Evolutionary conservation across 495 filamentous ascomycete species (phyloP).

Genomic region (Aspergillus sclerotioniger): DNA sequence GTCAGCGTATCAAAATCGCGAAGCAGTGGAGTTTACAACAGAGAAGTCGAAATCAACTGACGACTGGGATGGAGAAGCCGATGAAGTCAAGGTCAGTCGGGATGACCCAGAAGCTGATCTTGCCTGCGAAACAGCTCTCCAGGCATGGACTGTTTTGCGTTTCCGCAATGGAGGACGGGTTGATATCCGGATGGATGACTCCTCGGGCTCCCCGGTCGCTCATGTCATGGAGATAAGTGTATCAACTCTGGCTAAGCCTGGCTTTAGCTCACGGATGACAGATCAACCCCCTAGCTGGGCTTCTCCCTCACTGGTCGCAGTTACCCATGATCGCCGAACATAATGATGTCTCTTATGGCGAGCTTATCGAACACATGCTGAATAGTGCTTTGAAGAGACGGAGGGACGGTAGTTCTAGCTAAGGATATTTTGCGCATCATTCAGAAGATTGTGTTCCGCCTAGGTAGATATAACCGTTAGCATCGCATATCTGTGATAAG

Average conservation of each 20-base stretch:
- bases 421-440: neutral
- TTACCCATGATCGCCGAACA: conserved; percentile 9
- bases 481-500: no score
- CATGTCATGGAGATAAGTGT: conserved; percentile 14
- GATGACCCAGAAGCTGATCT: conserved; percentile 4
- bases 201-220: neutral
- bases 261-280: neutral
- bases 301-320: conserved; percentile 10
- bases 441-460: no score
- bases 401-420: neutral
- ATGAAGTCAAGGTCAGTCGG: neutral
- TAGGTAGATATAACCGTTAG: neutral
- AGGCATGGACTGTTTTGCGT: conserved; percentile 6
- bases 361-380: conserved; percentile 3
- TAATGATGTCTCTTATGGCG: conserved; percentile 5
- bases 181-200: conserved; percentile 13
- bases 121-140: neutral
- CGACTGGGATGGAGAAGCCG: conserved; percentile 2
- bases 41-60: conserved; percentile 5
- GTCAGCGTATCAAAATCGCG: neutral
- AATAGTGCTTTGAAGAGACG: conserved; percentile 6
- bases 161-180: conserved; percentile 14
- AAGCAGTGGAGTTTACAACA: conserved; percentile 9
- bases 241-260: neutral
- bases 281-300: conserved; percentile 9